These are phyloP conservation scores for Spirogloea muscicola DNA, from an alignment of 139 green algal species.

Conservation along the genomic window DNA sequence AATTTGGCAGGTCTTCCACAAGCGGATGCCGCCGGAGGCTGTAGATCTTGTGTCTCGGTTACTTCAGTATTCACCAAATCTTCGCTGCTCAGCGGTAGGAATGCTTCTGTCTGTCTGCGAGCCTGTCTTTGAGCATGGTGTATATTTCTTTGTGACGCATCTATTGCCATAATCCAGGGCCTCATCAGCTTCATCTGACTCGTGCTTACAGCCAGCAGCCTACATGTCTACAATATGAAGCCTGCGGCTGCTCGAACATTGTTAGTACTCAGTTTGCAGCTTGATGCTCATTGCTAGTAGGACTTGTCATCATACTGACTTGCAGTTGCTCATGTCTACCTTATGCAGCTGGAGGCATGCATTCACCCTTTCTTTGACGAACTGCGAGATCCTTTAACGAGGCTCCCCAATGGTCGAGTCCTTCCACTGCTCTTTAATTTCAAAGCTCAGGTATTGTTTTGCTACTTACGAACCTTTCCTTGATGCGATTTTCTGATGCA, in stretches of 20 bases:
- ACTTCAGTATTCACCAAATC: slow-evolving; percentile 85
- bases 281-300: too few relatives aligned
- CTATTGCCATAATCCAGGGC: too few relatives aligned
- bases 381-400: slow-evolving; percentile 72
- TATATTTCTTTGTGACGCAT: too few relatives aligned
- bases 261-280: too few relatives aligned
- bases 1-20: slow-evolving; percentile 68
- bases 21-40: slow-evolving; percentile 82
- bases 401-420: slow-evolving; percentile 73
- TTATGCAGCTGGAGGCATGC: slow-evolving; percentile 37
- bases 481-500: neutral
- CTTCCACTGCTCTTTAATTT: slow-evolving; percentile 91
- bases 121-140: too few relatives aligned
- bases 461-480: slow-evolving; percentile 1
- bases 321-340: neutral
- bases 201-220: too few relatives aligned
- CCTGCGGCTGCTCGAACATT: too few relatives aligned
- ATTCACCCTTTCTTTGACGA: slow-evolving; percentile 95
- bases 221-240: too few relatives aligned
- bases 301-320: neutral
- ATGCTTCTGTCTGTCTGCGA: slow-evolving; percentile 68
- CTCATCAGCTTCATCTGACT: too few relatives aligned
- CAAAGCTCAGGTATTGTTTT: slow-evolving; percentile 9
- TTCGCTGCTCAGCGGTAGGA: slow-evolving; percentile 61
- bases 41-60: slow-evolving; percentile 88